A percentile compares a stretch with the other conserved stretches of the same genome.
Conservation (phyloP, 371 early-diverging fungal genomes). For the Phascolomyces articulosus region DNA sequence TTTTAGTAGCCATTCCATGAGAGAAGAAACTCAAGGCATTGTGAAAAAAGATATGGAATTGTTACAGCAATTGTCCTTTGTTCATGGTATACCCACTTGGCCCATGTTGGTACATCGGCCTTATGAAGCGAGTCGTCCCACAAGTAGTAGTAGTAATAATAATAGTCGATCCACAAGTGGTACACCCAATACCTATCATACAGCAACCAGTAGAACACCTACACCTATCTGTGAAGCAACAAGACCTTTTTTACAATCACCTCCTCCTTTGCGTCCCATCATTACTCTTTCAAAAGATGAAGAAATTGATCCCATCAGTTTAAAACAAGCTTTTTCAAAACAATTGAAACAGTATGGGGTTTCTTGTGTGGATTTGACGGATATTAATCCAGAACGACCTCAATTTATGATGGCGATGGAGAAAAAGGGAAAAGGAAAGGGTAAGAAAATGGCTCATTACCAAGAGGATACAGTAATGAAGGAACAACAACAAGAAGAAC, state of each 20-base stretch:
- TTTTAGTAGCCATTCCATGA: constrained; percentile 8
- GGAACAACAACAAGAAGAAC: background rate
- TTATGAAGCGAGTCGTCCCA: background rate
- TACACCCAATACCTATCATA: background rate
- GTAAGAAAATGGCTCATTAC: too few relatives aligned
- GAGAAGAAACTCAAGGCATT: background rate
- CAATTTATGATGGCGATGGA: background rate
- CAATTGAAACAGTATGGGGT: background rate
- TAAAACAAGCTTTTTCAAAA: background rate
- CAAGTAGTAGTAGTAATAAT: background rate
- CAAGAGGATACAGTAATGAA: too few relatives aligned
- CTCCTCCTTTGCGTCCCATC: too few relatives aligned
- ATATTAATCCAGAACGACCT: constrained; percentile 13
- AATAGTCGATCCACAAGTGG: background rate
- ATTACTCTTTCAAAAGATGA: too few relatives aligned
- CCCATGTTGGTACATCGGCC: constrained; percentile 4
- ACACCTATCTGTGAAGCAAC: background rate
- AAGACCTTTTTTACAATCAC: too few relatives aligned
- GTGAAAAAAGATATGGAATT: constrained; percentile 15
- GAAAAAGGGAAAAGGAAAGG: too few relatives aligned
- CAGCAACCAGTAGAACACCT: background rate
- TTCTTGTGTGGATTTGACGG: constrained; percentile 4
- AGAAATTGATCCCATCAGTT: background rate
- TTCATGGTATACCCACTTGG: constrained; percentile 4
- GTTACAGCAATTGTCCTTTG: constrained; percentile 4